Evolutionary conservation across 495 filamentous ascomycete species (phyloP), one percentile per base, ranked within the genome.

Genomic region (Talaromyces nanjingensis): DNA sequence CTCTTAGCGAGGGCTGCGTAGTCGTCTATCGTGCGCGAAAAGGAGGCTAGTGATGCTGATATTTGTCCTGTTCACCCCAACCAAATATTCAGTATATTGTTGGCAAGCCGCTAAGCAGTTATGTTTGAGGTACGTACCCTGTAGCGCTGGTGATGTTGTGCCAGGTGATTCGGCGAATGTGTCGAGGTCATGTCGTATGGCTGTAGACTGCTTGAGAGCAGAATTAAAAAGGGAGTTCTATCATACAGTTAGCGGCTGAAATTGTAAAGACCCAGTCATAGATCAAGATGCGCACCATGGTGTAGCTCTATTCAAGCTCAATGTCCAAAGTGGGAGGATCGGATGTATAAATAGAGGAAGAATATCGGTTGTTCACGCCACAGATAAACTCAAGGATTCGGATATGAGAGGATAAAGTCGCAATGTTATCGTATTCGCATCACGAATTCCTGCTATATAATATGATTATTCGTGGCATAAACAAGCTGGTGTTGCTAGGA

Each of bases 221-320:
- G 92, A 93, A 76, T 97, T 97, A 84, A 97, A 97, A 65, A 93
- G 84, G 16, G 91, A 91, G 74, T 96, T 97, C 93, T 88, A 60
- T 34, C 22, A 29, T 18, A 42, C 49, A 60, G 9, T 66, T 42
- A 42, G 37, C 60, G 1, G 9, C 27, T 20, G 22, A 0, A n/a
- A 11, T 11, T 27, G 0, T 1, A 31, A 58, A 18, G 22, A 60
- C 3, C 6, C 1, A 39, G 9, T 5, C 5, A 54, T 42, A 59
- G 11, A 18, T 42, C n/a, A 12, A 37, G 22, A 18, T 5, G 65
- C 66, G 37, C 27, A 70, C 68, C 68, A 70, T 70, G 14, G 31
- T 63, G 47, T 29, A 55, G 12, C 20, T 14, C 33, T 25, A 55
- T 49, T 49, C n/a, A 18, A 20, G 45, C 45, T 22, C n/a, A 49